A percentile compares a stretch with the other conserved stretches of the same genome.
These are phyloP conservation scores for Russula emetica DNA, from an alignment of 768 basidiomycete genomes.

Conservation along the genomic window DNA sequence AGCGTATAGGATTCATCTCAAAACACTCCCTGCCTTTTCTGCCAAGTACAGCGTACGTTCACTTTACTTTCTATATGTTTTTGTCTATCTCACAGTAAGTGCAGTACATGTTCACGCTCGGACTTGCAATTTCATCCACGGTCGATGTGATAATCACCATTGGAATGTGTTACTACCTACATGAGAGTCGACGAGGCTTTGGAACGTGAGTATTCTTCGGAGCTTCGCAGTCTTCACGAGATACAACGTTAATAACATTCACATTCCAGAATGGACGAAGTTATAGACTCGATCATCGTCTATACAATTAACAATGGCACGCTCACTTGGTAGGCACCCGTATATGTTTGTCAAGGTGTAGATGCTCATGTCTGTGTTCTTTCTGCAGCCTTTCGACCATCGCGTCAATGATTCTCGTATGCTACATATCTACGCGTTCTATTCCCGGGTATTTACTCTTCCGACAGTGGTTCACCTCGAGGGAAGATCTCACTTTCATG, in stretches of 20 bases:
- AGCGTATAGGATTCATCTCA: constrained; percentile 8
- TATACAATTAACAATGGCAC: constrained; percentile 29
- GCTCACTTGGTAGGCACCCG: constrained; percentile 23
- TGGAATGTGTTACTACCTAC: constrained; percentile 27
- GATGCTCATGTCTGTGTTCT: background rate
- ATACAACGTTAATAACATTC: background rate
- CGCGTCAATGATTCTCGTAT: constrained; percentile 24
- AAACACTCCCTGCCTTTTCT: constrained; percentile 11
- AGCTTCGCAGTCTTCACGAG: too few species aligned
- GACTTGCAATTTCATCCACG: constrained; percentile 23
- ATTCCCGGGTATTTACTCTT: background rate
- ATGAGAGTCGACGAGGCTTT: constrained; percentile 26
- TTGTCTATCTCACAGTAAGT: background rate
- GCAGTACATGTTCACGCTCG: constrained; percentile 27
- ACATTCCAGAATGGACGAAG: constrained; percentile 24
- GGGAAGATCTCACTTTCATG: constrained; percentile 25
- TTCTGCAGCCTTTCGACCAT: constrained; percentile 22
- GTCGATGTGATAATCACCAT: constrained; percentile 26
- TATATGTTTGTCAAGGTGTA: background rate
- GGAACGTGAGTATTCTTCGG: constrained; percentile 19
- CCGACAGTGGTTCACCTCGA: constrained; percentile 23
- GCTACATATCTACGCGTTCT: background rate
- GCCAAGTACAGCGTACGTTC: constrained; percentile 5
- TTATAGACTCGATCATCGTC: constrained; percentile 24
- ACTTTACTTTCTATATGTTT: background rate